phyloP scores from a whole-genome alignment of 2,329 filamentous ascomycete genomes.

The Penicillium sclerotiorum region DNA sequence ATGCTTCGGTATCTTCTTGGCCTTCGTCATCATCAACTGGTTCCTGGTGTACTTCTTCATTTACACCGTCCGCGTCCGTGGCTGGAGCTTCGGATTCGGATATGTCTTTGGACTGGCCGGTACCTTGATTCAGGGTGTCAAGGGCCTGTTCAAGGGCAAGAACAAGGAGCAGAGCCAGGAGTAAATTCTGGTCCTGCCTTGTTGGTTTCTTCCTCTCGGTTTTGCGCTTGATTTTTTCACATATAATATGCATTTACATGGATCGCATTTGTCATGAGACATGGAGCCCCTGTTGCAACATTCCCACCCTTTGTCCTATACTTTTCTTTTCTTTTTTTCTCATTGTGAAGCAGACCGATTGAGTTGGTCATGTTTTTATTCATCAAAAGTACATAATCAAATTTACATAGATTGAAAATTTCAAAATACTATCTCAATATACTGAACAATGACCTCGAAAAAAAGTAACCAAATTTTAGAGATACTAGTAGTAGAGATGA shows the following conservation, averaged over 20 bases:
- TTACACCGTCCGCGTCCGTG: conserved; percentile 69
- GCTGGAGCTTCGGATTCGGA: conserved; percentile 71
- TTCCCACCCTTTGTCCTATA: no score
- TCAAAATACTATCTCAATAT: no score
- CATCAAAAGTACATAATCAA: no score
- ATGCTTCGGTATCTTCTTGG: conserved; percentile 72
- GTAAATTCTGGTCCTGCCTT: conserved; percentile 6
- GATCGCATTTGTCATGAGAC: conserved; percentile 12
- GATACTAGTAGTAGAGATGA: no score
- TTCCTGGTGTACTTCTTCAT: conserved; percentile 75
- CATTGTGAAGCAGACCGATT: no score
- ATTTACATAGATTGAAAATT: no score
- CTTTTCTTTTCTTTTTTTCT: no score
- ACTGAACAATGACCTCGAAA: no score
- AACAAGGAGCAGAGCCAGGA: conserved; percentile 22
- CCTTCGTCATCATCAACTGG: conserved; percentile 72
- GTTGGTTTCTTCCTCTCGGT: conserved; percentile 2
- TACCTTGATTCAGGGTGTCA: conserved; percentile 39
- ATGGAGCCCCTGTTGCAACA: no score
- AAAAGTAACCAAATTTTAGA: no score
- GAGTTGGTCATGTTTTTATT: no score
- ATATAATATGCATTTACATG: conserved; percentile 26
- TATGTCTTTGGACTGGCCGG: conserved; percentile 56
- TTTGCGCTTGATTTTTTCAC: conserved; percentile 1
- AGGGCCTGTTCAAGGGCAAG: conserved; percentile 31